A percentile compares a stretch with the other conserved stretches of the same genome.
Conservation (phyloP, 441 rosid genomes). For the Populus hybrid region DNA sequence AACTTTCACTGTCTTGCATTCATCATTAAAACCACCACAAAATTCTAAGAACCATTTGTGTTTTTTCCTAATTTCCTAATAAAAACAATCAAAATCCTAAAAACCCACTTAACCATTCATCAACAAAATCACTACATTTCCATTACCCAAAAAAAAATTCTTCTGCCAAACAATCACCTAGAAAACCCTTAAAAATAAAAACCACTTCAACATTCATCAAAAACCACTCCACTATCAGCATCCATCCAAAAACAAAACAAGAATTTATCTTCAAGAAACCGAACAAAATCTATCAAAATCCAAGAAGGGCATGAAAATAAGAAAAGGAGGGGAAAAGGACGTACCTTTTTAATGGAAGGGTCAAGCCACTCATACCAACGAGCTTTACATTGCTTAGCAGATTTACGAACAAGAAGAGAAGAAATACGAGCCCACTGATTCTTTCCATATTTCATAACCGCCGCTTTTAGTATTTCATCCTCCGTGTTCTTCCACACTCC, state of each 20-base stretch:
- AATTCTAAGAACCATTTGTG: neutral
- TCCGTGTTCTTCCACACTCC: slow-evolving; percentile 99
- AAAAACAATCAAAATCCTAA: neutral
- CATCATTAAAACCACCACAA: neutral
- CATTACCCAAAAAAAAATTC: neutral
- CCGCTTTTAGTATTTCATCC: slow-evolving; percentile 98
- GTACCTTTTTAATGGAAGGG: slow-evolving; percentile 93
- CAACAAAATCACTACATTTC: neutral
- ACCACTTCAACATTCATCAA: neutral
- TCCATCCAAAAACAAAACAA: neutral
- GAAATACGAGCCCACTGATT: slow-evolving; percentile 99
- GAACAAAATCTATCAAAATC: neutral
- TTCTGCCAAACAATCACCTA: neutral
- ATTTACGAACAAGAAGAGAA: slow-evolving; percentile 92
- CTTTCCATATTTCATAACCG: slow-evolving; percentile 98
- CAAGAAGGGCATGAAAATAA: neutral
- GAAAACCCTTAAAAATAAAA: neutral
- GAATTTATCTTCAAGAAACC: neutral
- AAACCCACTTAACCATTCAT: neutral
- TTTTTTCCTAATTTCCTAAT: neutral
- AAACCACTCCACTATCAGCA: neutral
- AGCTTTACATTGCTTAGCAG: slow-evolving; percentile 98
- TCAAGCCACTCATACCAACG: slow-evolving; percentile 99
- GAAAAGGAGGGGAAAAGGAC: neutral
- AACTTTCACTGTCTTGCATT: neutral